Conservation (phyloP, 129 eudicot species). For the Cynara cardunculus region DNA sequence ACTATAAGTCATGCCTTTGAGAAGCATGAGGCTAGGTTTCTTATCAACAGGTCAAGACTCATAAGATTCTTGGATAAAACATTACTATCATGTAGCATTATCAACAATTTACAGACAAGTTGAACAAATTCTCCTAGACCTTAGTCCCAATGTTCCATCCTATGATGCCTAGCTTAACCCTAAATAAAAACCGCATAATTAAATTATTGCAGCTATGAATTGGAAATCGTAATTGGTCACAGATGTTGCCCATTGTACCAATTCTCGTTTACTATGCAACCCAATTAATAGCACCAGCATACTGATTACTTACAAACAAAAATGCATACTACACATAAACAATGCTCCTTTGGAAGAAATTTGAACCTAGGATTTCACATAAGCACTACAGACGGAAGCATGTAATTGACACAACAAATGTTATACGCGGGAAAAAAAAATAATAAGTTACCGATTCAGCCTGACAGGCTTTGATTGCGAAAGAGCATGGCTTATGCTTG, state of each 20-base stretch:
- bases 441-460: conserved; percentile 15
- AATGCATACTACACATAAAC: not conserved
- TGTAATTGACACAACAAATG: not conserved
- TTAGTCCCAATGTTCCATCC: not conserved
- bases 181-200: not conserved
- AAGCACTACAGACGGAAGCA: not conserved
- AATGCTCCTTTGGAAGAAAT: not conserved
- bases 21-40: not conserved
- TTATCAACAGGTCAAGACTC: not conserved
- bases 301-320: not conserved
- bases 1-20: too few relatives aligned
- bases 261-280: not conserved
- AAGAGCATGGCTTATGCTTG: conserved; percentile 2
- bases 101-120: not conserved
- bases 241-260: not conserved
- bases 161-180: not conserved
- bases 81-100: not conserved
- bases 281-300: not conserved
- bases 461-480: conserved; percentile 15
- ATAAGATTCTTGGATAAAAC: too few relatives aligned
- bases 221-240: not conserved
- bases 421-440: not conserved
- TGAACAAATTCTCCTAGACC: not conserved
- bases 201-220: not conserved
- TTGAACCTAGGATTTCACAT: not conserved